Evolutionary conservation across 495 filamentous ascomycete genomes (phyloP).

Genomic region (Aspergillus bertholletiae): DNA sequence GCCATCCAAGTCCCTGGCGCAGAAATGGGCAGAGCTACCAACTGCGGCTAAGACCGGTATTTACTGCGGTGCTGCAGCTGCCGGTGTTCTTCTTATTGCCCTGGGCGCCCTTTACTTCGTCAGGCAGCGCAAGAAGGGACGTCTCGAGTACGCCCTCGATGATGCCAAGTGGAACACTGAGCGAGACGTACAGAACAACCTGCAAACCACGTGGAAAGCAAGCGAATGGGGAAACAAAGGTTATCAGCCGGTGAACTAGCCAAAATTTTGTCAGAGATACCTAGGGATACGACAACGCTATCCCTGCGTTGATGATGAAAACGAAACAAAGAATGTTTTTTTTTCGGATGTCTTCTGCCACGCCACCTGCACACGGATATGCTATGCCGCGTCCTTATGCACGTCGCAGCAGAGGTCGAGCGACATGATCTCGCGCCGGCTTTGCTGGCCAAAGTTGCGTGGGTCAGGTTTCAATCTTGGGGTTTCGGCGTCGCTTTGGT

Average conservation of each 20-base stretch:
- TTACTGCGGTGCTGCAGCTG: constrained; percentile 48
- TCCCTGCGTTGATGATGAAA: constrained; percentile 13
- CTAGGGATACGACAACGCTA: not conserved
- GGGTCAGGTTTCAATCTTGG: constrained; percentile 7
- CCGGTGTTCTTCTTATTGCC: constrained; percentile 45
- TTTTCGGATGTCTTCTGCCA: not conserved
- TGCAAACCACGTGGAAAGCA: constrained; percentile 40
- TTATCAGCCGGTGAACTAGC: constrained; percentile 34
- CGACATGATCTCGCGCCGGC: constrained; percentile 13
- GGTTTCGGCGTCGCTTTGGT: constrained; percentile 2
- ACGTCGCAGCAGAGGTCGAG: constrained; percentile 7
- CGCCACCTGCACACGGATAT: constrained; percentile 10
- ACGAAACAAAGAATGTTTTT: constrained; percentile 9
- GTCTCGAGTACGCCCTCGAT: constrained; percentile 55
- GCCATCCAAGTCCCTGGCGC: constrained; percentile 39
- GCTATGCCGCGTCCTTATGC: constrained; percentile 6
- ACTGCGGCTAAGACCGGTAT: constrained; percentile 55
- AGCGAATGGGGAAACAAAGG: constrained; percentile 35
- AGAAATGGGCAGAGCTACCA: constrained; percentile 58
- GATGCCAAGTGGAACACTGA: constrained; percentile 55
- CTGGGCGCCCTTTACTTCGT: constrained; percentile 58
- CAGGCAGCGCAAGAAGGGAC: constrained; percentile 62
- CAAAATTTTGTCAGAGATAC: constrained; percentile 20
- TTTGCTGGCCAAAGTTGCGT: constrained; percentile 23
- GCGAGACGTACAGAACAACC: constrained; percentile 61